Evolutionary conservation across 169 alveolate species (phyloP), one percentile per base, ranked within the genome.

Genomic region (Plasmodium inui): DNA sequence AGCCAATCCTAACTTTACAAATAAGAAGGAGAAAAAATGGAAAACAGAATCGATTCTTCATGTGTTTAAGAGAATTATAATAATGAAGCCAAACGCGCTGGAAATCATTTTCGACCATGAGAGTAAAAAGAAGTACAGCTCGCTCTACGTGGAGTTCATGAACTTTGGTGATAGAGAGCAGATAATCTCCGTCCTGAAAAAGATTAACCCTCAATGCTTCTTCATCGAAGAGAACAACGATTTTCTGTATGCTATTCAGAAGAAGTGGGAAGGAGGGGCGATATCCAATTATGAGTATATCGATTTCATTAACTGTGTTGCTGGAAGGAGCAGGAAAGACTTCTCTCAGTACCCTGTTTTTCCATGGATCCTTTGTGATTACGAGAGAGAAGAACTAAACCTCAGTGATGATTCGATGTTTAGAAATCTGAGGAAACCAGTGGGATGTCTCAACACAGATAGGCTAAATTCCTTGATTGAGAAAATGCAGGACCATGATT

Each of bases 341-440:
- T 96, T 99, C 82, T 97, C 99, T 4, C 99, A 99, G 82, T 99
- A 99, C 93, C 99, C 99, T 8, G 97, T 99, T 4, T 98, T 98
- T 91, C 99, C 99, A 3, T 99, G 99, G 99, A 96, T 99, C 17
- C 79, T 98, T 2, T 86, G 96, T 14, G 98, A 98, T 84, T 98
- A 98, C 93, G 91, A 55, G 19, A 94, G 98, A 17, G 83, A 93
- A 17, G 70, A 57, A n/a, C 82, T 97, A 10, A 95, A 96, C 61
- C 81, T 97, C 67, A 73, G 44, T 74, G 97, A 97, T 72, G 96
- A 96, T 6, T 78, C 92, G 1, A 92, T 93, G 44, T 98, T 93
- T 95, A 96, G 99, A 92, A 98, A 98, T 88, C 94, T 98, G 73
- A 92, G 98, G 14, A 98, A 98, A 90, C 99, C 99, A 22, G 95